These are phyloP conservation scores for Pyrrhoderma lamaoense DNA, from an alignment of 1,284 basidiomycete genomes.

Conservation along the genomic window DNA sequence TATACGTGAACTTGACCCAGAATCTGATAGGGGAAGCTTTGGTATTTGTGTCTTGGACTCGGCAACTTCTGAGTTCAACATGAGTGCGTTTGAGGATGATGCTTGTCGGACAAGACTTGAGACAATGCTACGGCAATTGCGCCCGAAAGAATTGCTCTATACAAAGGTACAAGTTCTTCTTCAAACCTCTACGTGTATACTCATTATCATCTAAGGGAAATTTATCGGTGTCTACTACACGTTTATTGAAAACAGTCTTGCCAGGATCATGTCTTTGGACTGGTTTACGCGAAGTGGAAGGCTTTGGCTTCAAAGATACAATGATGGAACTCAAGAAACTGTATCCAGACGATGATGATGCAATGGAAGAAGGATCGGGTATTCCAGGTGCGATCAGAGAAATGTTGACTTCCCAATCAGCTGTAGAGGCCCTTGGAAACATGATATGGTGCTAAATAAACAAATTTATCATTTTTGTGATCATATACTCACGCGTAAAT, in stretches of 20 bases:
- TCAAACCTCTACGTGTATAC: not conserved
- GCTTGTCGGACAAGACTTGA: conserved; percentile 88
- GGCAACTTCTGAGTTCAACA: conserved; percentile 91
- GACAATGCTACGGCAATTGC: conserved; percentile 87
- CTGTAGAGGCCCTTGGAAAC: conserved; percentile 79
- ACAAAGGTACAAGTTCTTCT: conserved; percentile 60
- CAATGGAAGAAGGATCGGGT: conserved; percentile 37
- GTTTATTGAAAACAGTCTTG: conserved; percentile 74
- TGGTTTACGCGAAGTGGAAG: conserved; percentile 75
- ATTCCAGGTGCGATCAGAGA: conserved; percentile 71
- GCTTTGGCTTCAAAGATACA: conserved; percentile 68
- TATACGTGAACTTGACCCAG: conserved; percentile 61
- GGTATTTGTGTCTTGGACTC: conserved; percentile 95
- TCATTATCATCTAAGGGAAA: conserved; percentile 52
- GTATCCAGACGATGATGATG: conserved; percentile 52
- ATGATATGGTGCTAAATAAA: conserved; percentile 80
- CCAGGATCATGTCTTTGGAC: conserved; percentile 84
- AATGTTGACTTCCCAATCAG: conserved; percentile 57
- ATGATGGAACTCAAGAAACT: conserved; percentile 62
- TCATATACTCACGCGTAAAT: not conserved
- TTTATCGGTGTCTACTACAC: conserved; percentile 72
- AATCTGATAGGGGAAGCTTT: conserved; percentile 50
- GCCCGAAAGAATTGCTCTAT: conserved; percentile 90
- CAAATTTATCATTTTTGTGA: not conserved
- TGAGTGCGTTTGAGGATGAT: conserved; percentile 90